Percentiles rank a stretch among this genome's conserved stretches.
These are phyloP conservation scores for Isatis lusitanica DNA, from an alignment of 441 rosid species.

Conservation along the genomic window DNA sequence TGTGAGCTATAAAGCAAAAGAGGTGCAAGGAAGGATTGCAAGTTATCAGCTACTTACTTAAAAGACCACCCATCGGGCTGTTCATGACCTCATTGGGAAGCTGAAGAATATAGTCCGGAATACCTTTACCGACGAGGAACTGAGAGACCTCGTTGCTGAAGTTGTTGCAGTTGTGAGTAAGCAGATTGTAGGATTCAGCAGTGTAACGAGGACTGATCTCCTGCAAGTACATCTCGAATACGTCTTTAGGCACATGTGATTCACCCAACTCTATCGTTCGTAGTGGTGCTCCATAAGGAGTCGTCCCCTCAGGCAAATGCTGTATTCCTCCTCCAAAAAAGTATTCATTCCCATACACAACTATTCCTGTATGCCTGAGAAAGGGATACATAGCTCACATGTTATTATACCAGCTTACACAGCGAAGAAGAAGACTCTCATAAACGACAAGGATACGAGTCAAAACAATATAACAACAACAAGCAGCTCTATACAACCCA, in stretches of 20 bases:
- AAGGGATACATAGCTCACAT: neutral
- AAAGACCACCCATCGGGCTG: constrained; percentile 93
- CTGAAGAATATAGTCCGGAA: constrained; percentile 83
- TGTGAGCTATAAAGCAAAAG: neutral
- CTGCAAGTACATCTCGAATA: constrained; percentile 78
- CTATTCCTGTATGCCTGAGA: constrained; percentile 88
- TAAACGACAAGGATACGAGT: neutral
- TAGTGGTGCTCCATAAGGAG: constrained; percentile 81
- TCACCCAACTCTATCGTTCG: constrained; percentile 74
- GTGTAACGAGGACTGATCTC: constrained; percentile 90
- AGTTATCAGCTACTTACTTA: constrained; percentile 55
- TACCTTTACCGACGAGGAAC: constrained; percentile 74
- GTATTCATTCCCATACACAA: constrained; percentile 79
- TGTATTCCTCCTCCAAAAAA: constrained; percentile 94
- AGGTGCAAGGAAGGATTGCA: neutral
- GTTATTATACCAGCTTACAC: neutral
- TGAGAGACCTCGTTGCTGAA: constrained; percentile 89
- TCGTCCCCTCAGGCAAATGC: constrained; percentile 55
- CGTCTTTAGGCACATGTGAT: constrained; percentile 80
- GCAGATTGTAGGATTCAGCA: constrained; percentile 74
- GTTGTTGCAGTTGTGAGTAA: constrained; percentile 91
- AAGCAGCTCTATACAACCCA: neutral
- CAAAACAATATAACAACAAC: too few relatives aligned
- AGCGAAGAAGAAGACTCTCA: neutral
- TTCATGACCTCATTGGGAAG: constrained; percentile 85